Evolutionary conservation across 2,329 filamentous ascomycete species (phyloP).

Genomic region (Helotiales sp.): DNA sequence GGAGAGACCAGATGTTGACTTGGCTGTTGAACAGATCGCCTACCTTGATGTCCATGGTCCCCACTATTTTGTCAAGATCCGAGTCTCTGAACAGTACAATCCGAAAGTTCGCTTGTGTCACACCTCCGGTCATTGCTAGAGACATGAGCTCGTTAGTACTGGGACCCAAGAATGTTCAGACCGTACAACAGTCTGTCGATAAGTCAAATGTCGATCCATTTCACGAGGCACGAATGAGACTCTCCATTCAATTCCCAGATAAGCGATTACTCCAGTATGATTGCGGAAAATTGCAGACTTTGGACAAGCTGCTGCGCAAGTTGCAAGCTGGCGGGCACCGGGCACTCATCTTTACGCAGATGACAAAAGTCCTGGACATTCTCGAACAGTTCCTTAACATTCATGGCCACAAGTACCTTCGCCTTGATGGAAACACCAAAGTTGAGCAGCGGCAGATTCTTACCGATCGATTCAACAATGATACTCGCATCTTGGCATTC

Average conservation of each 20-base stretch:
- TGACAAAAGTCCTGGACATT: slow-evolving; percentile 98
- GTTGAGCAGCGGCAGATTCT: slow-evolving; percentile 94
- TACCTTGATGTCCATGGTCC: slow-evolving; percentile 65
- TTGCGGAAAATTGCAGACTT: slow-evolving; percentile 90
- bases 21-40: slow-evolving; percentile 75
- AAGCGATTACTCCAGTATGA: slow-evolving; percentile 96
- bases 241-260: slow-evolving; percentile 96
- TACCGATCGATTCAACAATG: slow-evolving; percentile 95
- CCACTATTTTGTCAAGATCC: slow-evolving; percentile 72
- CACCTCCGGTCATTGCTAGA: slow-evolving; percentile 81
- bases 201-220: slow-evolving; percentile 75
- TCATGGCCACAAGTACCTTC: slow-evolving; percentile 93
- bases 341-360: slow-evolving; percentile 97
- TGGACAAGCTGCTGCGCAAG: slow-evolving; percentile 82
- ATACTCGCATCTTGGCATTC: slow-evolving; percentile 88
- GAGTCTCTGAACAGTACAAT: slow-evolving; percentile 72
- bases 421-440: slow-evolving; percentile 93
- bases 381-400: slow-evolving; percentile 98
- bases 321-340: slow-evolving; percentile 89
- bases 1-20: slow-evolving; percentile 63
- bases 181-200: slow-evolving; percentile 56
- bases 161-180: slow-evolving; percentile 57
- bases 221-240: slow-evolving; percentile 88
- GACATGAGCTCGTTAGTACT: slow-evolving; percentile 71
- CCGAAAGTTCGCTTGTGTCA: slow-evolving; percentile 88